Evolutionary conservation across 768 basidiomycete genomes (phyloP), one percentile per base, ranked within the genome.

Genomic region (Leccinum sublutescens): DNA sequence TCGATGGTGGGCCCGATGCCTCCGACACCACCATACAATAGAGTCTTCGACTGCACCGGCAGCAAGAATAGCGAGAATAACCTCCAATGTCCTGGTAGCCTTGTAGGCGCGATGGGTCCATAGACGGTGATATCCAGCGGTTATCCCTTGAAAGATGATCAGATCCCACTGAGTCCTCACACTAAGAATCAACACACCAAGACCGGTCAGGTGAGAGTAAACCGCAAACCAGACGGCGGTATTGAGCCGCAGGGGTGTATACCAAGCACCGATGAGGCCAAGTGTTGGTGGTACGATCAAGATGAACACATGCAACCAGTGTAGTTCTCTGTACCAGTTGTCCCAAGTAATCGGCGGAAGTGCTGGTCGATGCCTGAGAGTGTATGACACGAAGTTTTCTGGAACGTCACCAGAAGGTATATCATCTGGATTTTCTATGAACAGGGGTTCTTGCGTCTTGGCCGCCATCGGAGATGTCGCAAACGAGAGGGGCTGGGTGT

Each of bases 1-100:
- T 40, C 93, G 84, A 71, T 95, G 94, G 74, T 95, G 93, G 3
- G 95, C 94, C 58, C 95, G 89, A 79, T 98, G 95, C 50, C 93
- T 93, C 54, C 94, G 84, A 31, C 87, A 87, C 95, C 95, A 98
- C 95, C 95, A 97, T 71, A 91, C 91, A 79, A 98, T 95, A 23
- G 94, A 95, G 7, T 93, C 94, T 71, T 98, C 85, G 54, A 94
- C 88, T 8, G 92, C 93, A 45, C 95, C 95, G 1, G 92, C 86
- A 57, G 93, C 95, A 10, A 87, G 85, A 43, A 89, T 68, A 33
- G 93, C 91, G 50, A 96, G 84, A 69, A 85, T 75, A 72, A 92
- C 95, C 74, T 96, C 87, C 10, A 96, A 79, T 27, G 90, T 87
- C 59, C 82, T 81, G 3, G 88, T 85, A 40, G 95, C 95, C 70